Base-by-base conservation (phyloP, 495 filamentous ascomycete genomes). In the Aspergillus homomorphus region DNA sequence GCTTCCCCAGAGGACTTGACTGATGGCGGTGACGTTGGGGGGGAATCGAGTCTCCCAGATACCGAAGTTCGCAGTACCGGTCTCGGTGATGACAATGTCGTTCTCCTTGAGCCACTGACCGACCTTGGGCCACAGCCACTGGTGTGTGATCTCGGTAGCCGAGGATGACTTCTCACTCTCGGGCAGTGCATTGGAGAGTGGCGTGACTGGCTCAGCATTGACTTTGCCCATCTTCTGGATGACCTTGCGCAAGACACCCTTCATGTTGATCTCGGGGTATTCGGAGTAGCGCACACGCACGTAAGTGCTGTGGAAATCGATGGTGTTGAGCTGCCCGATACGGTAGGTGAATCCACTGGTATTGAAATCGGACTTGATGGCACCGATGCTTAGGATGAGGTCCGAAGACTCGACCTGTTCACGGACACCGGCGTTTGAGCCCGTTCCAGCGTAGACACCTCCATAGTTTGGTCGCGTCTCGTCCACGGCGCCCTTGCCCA, bases 311-410 rank as follows among this genome's bases (percentile, higher is more conserved):
- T 96, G 90, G 67, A 96, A 89, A 66, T 96, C 91, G 62, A 96
- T 92, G 15, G 88, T 89, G 57, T 87, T 89, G 48, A 92, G 81
- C 70, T 90, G 89, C 12, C 87, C 87, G 41, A 91, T 85, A 57
- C 83, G 85, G 66, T 95, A 96, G 7, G 89, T 89, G 77, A 96
- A 96, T 16, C 92, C 92, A 12, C 87, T 77, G 15, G 92, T 94
- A 71, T 97, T 96, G 78, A 96, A 96, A 66, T 97, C 92, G 60
- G 86, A 91, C 72, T 89, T 84, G 59, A 96, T 86, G 23, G 90
- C 79, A 30, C 92, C 93, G 61, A 97, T 86, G 59, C 81, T 88
- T 15, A 97, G 77, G 20, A 97, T 87, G 2, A 96, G 80, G 63
- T 96, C 92, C 0, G 92, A 85, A 2, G 80, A 78, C 66, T 96